Evolutionary conservation across 2,329 filamentous ascomycete species (phyloP).

Genomic region (Scytalidium sp.): DNA sequence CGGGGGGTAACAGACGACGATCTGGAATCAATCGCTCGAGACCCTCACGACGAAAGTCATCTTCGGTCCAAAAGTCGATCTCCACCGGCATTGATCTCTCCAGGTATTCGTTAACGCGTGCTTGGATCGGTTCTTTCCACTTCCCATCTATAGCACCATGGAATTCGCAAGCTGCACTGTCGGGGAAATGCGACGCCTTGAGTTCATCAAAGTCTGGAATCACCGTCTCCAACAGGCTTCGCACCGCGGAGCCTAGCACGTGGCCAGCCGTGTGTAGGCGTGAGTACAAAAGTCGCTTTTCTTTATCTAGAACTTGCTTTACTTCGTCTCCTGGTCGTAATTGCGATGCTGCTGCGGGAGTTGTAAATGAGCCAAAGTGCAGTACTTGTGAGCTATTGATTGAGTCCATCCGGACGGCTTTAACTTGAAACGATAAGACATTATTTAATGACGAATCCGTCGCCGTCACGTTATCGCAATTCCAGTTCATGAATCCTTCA

Average conservation of each 20-base stretch:
- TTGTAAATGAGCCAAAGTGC: conserved; percentile 43
- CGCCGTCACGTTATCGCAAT: conserved; percentile 1
- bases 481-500: conserved; percentile 50
- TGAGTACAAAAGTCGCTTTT: conserved; percentile 61
- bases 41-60: conserved; percentile 53
- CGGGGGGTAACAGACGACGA: conserved; percentile 37
- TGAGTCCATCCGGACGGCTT: conserved; percentile 53
- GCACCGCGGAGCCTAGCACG: conserved; percentile 66
- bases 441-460: not conserved
- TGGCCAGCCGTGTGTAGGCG: conserved; percentile 73
- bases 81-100: conserved; percentile 53
- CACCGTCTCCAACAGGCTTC: conserved; percentile 49
- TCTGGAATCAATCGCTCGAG: conserved; percentile 55
- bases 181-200: conserved; percentile 71
- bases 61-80: conserved; percentile 66
- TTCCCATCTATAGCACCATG: conserved; percentile 62
- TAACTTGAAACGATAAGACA: conserved; percentile 45
- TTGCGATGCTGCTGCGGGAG: conserved; percentile 2
- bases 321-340: conserved; percentile 44
- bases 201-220: conserved; percentile 58
- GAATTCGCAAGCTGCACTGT: conserved; percentile 66
- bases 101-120: conserved; percentile 56
- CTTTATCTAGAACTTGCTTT: conserved; percentile 55
- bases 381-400: conserved; percentile 53
- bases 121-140: conserved; percentile 61